Conservation (phyloP, 108 stramenopile genomes). For the Conticribra guillardii region DNA sequence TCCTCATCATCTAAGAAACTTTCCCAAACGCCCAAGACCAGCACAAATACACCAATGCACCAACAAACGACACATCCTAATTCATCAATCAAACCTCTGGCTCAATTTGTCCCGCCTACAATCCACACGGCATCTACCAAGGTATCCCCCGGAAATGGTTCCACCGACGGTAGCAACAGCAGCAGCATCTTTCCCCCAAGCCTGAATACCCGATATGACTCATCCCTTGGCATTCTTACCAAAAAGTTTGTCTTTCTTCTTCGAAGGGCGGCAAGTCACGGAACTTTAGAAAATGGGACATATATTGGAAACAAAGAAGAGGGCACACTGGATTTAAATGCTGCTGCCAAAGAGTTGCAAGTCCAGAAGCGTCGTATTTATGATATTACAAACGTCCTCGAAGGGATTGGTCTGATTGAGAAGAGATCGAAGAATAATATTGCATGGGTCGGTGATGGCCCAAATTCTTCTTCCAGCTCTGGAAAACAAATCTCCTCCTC, state of each 20-base stretch:
- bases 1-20: too few relatives aligned
- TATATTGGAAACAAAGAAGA: conserved; percentile 22
- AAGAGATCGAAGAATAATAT: conserved; percentile 93
- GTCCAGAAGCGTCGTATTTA: conserved; percentile 95
- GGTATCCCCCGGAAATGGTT: neutral
- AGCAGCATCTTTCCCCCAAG: neutral
- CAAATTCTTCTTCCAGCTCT: too few relatives aligned
- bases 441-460: conserved; percentile 64
- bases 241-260: conserved; percentile 90
- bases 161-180: neutral
- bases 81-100: neutral
- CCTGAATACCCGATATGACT: conserved; percentile 68
- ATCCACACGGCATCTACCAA: neutral
- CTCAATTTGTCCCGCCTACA: neutral
- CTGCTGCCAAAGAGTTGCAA: conserved; percentile 78
- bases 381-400: conserved; percentile 95
- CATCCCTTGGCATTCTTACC: conserved; percentile 88
- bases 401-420: conserved; percentile 90
- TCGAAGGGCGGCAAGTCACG: conserved; percentile 46
- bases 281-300: conserved; percentile 47
- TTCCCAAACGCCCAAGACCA: too few relatives aligned
- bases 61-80: neutral
- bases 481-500: conserved; percentile 6
- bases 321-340: conserved; percentile 87
- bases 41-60: neutral